Evolutionary conservation across 2,329 filamentous ascomycete species (phyloP).

Genomic region (Penicillium griseofulvum): DNA sequence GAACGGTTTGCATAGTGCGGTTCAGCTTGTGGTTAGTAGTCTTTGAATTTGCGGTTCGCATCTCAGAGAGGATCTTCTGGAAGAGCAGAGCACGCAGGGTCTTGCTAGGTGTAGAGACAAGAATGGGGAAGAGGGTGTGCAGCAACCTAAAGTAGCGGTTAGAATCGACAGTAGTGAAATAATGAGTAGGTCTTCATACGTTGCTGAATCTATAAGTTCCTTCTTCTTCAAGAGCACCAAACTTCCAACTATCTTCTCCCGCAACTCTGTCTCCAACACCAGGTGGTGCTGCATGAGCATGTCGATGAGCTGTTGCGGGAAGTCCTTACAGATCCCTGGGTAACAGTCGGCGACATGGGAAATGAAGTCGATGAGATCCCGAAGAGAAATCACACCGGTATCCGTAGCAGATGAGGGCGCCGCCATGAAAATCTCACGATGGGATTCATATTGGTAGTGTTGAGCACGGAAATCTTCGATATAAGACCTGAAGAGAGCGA

Average conservation of each 20-base stretch:
- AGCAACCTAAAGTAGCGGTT: conserved; percentile 54
- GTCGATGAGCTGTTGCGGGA: conserved; percentile 75
- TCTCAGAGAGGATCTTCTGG: conserved; percentile 85
- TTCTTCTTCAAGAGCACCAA: conserved; percentile 85
- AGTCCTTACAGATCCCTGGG: conserved; percentile 71
- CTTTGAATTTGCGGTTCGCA: conserved; percentile 84
- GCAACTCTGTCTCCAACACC: conserved; percentile 74
- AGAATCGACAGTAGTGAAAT: background rate
- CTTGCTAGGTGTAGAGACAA: conserved; percentile 90
- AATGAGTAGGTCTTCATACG: conserved; percentile 36
- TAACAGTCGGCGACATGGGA: conserved; percentile 94
- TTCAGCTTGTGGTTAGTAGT: conserved; percentile 89
- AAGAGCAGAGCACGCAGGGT: conserved; percentile 78
- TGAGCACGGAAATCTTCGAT: conserved; percentile 83
- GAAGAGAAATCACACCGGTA: conserved; percentile 77
- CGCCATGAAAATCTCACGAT: conserved; percentile 85
- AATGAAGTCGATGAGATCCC: conserved; percentile 89
- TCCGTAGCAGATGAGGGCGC: conserved; percentile 75
- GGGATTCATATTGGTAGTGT: conserved; percentile 86
- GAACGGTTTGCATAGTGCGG: conserved; percentile 84
- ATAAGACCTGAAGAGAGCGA: conserved; percentile 63
- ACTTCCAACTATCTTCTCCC: conserved; percentile 92
- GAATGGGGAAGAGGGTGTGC: conserved; percentile 89
- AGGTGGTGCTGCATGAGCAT: conserved; percentile 81
- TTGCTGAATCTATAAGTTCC: conserved; percentile 82